Base-by-base conservation (phyloP, 805 yeast genomes). In the Wickerhamomyces ciferrii region DNA sequence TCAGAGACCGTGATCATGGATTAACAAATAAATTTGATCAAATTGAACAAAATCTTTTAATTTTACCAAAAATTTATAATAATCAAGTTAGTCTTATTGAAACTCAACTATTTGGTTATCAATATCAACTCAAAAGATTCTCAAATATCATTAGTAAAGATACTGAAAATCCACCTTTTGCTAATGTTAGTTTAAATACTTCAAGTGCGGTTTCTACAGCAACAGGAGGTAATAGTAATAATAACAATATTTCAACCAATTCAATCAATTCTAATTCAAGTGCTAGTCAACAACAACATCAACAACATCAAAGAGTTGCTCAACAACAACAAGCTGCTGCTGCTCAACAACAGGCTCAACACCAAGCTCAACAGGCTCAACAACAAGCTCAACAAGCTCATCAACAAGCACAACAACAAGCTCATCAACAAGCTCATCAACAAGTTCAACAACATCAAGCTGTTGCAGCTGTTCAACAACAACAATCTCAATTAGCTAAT, bases 1-100 rank as follows among this genome's bases (percentile, higher is more conserved):
- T 25, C 19, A 44, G 37, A 19, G 39, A 42, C 20, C 37, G 25
- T 3, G 19, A 18, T 19, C 47, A 38, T 25, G 46, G 50, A 6
- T n/a, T 53, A 5, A 46, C 42, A 5, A 43, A 38, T 11, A 51
- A 53, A 38, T 9, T 58, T 3, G 48, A 48, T 5, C 31, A 27
- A 8, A 44, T 54, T 25, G 51, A 44, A 39, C 35, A 48, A 9
- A 47, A 52, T 10, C 27, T 44, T 1, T 54, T 48, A 1, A 8
- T 53, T 17, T 5, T 58, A 9, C 60, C 62, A 18, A 53, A 54
- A 38, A 36, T 59, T 2, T 51, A 52, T 40, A 37, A 44, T 20
- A 56, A 50, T 32, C 62, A 59, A 27, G 20, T 54, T 5, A 46
- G 48, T 3, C 18, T 43, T 4, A 9, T 59, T 24, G 60, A 59